Evolutionary conservation across 192 early-diverging fungal genomes (phyloP), one percentile per base, ranked within the genome.

Genomic region (Backusella luteola): DNA sequence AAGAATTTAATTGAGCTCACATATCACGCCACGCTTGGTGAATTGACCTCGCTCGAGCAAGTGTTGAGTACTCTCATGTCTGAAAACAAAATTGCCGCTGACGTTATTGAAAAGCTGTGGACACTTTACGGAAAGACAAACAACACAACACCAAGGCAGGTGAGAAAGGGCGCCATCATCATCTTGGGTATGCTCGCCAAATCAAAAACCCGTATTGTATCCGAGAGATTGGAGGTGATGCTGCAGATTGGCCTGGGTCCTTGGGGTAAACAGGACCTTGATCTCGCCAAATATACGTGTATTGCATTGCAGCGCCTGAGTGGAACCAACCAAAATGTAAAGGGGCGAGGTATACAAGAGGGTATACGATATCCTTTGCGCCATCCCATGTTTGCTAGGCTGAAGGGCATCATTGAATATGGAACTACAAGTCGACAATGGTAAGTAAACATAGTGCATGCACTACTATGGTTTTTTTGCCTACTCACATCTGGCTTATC

Each of bases 21-120:
- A 4, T 90, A 90, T 81, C 90, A 89, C 67, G 91, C 95, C 5
- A 96, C 93, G 21, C 82, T 99, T 75, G 95, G 97, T 0, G 96
- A 99, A 81, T 85, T 97, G 34, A 99, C 95, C 0, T 99, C 97
- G 5, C 85, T 99, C 35, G 98, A 99, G 72, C 92, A 97, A 82
- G 84, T 99, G 5, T 79, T 99, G 35, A 91, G 90, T 34, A 91
- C 89, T 15, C 88, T 98, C 79, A 88, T 94, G 84, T 67, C 80
- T n/a, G 90, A 91, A 42, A 81, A 82, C 19, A 76, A 83, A n/a
- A 93, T 99, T 41, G 77, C 89, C 15, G 83, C 86, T 6, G 77
- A 86, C 12, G 90, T 97, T 0, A 81, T 97, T 32, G 90, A 91
- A 41, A 90, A 92, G 69, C 87, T 99, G 17, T 96, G 98, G 93